Evolutionary conservation across 2,329 filamentous ascomycete species (phyloP), one percentile per base, ranked within the genome.

Genomic region (Neocucurbitaria cava): DNA sequence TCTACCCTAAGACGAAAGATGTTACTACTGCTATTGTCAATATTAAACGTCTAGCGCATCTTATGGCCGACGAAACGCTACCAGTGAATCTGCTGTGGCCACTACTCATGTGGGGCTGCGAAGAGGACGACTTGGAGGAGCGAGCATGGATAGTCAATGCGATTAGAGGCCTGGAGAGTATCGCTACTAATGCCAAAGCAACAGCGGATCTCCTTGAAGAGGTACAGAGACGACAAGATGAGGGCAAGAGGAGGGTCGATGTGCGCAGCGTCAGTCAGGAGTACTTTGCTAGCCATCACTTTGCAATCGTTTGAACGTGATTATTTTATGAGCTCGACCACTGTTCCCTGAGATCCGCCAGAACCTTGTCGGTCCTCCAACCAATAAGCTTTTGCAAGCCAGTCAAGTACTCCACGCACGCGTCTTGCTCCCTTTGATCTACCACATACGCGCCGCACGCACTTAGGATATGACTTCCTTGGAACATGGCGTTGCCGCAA

Each of bases 31-130:
- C 82, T 1, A 76, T 84, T 49, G 66, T 68, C n/a, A 79, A 80
- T 39, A 84, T 84, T 55, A 79, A 80, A 24, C 76, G 72, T 11
- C 71, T 84, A 3, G 77, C 79, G 18, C 75, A 77, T 31, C 72
- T 81, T 31, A 80, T 85, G 49, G 72, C 76, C 1, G 77, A 79
- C 11, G 78, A 81, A 30, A 74, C 80, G 8, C 70, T 85, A 1
- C 83, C 83, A 0, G 81, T 84, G 43, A 85, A 82, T 54, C 80
- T 85, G 75, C 74, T 86, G 5, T 86, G 83, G 84, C 83, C 83
- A 1, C 68, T 85, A 7, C 70, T 86, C 36, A 83, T 86, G 79
- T 76, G 82, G 57, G 83, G 83, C 0, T 80, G 78, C 8, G 83
- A 86, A 63, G 83, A 84, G 56, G 79, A 83, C n/a, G 78, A 81